A percentile compares a stretch with the other conserved stretches of the same genome.
Conservation (phyloP, 805 yeast species). For the Limtongia smithiae region DNA sequence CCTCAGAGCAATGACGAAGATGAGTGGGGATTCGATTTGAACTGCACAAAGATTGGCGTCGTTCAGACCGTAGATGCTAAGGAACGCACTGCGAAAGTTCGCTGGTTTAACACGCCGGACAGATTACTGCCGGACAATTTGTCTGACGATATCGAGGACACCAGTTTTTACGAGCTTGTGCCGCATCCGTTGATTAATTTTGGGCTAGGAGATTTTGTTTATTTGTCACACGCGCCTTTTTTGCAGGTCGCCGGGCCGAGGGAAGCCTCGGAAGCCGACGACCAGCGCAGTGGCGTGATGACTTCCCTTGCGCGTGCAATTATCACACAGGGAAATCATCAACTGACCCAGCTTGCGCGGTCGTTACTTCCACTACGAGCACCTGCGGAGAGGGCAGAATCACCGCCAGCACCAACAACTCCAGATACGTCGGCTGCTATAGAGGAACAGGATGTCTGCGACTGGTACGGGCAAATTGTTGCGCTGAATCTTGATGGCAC, state of each 20-base stretch:
- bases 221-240: conserved; percentile 23
- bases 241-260: neutral
- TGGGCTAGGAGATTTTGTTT: conserved; percentile 24
- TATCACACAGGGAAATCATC: conserved; percentile 23
- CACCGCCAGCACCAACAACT: too few species aligned
- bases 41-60: conserved; percentile 25
- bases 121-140: conserved; percentile 18
- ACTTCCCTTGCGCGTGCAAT: conserved; percentile 23
- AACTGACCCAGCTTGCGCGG: conserved; percentile 26
- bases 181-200: conserved; percentile 21
- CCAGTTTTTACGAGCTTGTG: conserved; percentile 26
- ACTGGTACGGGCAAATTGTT: conserved; percentile 27
- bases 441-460: conserved; percentile 5
- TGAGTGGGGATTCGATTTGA: conserved; percentile 5
- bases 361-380: conserved; percentile 19
- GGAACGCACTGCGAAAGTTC: conserved; percentile 22
- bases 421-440: neutral
- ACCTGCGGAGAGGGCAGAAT: neutral
- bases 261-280: neutral
- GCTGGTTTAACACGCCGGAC: conserved; percentile 23
- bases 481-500: conserved; percentile 23
- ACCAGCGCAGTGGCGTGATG: conserved; percentile 16
- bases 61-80: conserved; percentile 22
- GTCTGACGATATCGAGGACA: conserved; percentile 15
- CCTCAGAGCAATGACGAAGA: neutral